phyloP scores from a whole-genome alignment of 345 rosid species.

The Brassica juncea region DNA sequence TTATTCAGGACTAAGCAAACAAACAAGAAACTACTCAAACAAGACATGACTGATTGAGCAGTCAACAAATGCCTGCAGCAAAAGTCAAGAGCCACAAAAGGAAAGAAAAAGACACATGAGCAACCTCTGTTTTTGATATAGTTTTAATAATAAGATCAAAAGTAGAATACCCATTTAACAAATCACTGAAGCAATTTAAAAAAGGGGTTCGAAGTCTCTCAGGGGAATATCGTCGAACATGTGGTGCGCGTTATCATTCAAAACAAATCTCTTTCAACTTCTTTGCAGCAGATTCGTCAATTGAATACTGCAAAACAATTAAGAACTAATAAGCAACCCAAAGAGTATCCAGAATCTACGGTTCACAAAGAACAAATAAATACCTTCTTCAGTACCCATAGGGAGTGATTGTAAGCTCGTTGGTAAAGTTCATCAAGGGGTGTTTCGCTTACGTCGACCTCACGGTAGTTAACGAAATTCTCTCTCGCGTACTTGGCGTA shows the following conservation, averaged over 20 bases:
- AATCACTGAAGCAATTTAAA: neutral
- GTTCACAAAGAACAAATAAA: neutral
- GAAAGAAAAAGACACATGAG: constrained; percentile 27
- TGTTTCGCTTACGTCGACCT: constrained; percentile 52
- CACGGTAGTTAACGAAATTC: constrained; percentile 83
- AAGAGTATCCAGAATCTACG: neutral
- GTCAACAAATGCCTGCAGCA: constrained; percentile 17
- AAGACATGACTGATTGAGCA: constrained; percentile 22
- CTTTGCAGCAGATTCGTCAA: constrained; percentile 69
- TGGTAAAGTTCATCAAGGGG: constrained; percentile 79
- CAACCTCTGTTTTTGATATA: constrained; percentile 29
- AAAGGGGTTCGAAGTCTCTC: neutral
- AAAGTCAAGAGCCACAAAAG: constrained; percentile 26
- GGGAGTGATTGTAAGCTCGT: constrained; percentile 80
- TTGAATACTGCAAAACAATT: constrained; percentile 59
- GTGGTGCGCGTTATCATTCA: constrained; percentile 40
- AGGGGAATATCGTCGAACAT: constrained; percentile 52
- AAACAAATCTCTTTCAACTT: constrained; percentile 59
- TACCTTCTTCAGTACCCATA: constrained; percentile 94
- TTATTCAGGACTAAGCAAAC: constrained; percentile 22
- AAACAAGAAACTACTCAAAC: constrained; percentile 34
- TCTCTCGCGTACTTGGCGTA: constrained; percentile 92
- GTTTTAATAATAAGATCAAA: neutral
- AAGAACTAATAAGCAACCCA: constrained; percentile 14
- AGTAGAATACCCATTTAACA: constrained; percentile 17